Base-by-base conservation (phyloP, 1,284 basidiomycete species). In the Stygiomarasmius scandens region DNA sequence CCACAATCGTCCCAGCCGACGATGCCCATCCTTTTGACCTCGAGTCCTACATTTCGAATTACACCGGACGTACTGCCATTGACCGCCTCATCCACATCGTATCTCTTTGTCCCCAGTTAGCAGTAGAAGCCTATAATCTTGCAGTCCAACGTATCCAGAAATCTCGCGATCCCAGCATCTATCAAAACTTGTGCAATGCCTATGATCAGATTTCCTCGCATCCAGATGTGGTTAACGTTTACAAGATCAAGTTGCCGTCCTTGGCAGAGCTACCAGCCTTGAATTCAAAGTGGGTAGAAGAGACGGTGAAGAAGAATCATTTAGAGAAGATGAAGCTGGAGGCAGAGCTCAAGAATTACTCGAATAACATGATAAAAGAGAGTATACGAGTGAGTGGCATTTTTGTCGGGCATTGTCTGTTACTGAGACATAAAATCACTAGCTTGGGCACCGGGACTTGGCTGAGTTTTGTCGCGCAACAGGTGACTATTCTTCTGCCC, bases 321-420 rank as follows among this genome's bases (percentile, higher is more conserved):
- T 77, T 78, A 3, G 90, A 93, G 66, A 78, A 79, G 56, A 83
- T 83, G 25, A 92, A 89, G 71, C 76, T 96, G 52, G 92, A 95
- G 71, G 87, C 92, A 10, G 94, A 96, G 71, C 77, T 96, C 68
- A 94, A 93, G 81, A 90, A 89, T 14, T 95, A 95, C 67, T 81
- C 86, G 59, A 93, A 90, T 66, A 96, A 95, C 69, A 87, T 95
- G 84, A 95, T 96, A 77, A 95, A 95, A 72, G 95, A 96, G 78
- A 94, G 92, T 77, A 93, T 95, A 65, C 80, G 94, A 63, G 92
- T 93, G 64, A 52, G 86, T 76, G 14, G 19, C 46, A 5, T 32
- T 32, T 32, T 6, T 32, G 29, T 32, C 5, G 6, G 24, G 20
- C n/a, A 23, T 52, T 16, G 57, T 56, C 12, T 50, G 20, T 47